Evolutionary conservation across 441 rosid species (phyloP).

Genomic region (Iberis amara): DNA sequence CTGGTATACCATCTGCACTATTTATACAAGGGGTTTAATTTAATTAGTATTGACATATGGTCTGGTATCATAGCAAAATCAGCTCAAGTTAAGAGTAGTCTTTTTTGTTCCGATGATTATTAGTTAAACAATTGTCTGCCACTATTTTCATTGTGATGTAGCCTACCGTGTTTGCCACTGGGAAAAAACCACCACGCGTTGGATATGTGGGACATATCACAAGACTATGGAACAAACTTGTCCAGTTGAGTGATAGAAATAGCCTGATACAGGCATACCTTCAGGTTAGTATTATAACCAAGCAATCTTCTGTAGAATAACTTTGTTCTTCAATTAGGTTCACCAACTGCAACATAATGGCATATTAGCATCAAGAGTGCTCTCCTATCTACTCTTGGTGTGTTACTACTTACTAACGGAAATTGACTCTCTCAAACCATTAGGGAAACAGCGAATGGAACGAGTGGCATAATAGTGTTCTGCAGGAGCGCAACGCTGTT

Average conservation of each 20-base stretch:
- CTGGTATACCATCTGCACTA: conserved; percentile 40
- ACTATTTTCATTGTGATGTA: conserved; percentile 31
- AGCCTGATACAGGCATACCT: conserved; percentile 52
- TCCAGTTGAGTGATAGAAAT: conserved; percentile 65
- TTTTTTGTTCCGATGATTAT: conserved; percentile 6
- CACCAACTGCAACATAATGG: conserved; percentile 1
- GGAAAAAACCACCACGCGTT: conserved; percentile 63
- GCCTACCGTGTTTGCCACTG: conserved; percentile 77
- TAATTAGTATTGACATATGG: not conserved
- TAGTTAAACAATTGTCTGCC: conserved; percentile 5
- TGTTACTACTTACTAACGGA: conserved; percentile 16
- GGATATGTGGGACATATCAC: conserved; percentile 92
- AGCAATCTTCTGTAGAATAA: conserved; percentile 5
- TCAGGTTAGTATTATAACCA: conserved; percentile 26
- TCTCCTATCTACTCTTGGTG: conserved; percentile 2
- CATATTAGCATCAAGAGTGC: conserved; percentile 1
- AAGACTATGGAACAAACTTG: conserved; percentile 68
- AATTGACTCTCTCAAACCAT: conserved; percentile 16
- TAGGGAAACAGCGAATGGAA: conserved; percentile 84
- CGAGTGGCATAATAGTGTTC: conserved; percentile 66
- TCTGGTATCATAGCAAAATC: not conserved
- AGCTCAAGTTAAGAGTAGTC: conserved; percentile 7
- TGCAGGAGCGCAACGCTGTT: conserved; percentile 76
- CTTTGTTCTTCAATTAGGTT: not conserved
- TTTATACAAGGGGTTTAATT: not conserved